Evolutionary conservation across 345 rosid genomes (phyloP).

Genomic region (Eucalyptus grandis): DNA sequence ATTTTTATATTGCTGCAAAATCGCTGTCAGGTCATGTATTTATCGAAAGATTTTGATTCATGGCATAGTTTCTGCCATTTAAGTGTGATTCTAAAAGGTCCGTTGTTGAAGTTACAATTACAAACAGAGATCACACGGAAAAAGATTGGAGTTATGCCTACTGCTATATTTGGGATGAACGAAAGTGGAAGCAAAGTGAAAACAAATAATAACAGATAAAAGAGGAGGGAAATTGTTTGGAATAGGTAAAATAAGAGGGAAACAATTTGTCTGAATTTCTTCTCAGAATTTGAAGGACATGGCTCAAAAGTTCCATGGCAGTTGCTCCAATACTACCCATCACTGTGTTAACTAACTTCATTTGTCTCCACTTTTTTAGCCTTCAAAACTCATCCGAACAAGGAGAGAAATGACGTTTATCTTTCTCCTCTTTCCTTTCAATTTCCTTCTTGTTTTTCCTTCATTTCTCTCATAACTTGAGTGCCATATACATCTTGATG

Average conservation of each 20-base stretch:
- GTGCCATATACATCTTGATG: not conserved
- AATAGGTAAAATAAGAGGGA: not conserved
- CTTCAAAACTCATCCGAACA: not conserved
- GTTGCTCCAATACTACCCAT: not conserved
- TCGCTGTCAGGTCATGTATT: not conserved
- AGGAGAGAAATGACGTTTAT: not conserved
- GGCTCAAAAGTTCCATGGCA: not conserved
- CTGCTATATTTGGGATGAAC: not conserved
- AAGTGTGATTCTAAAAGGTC: not conserved
- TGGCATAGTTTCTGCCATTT: not conserved
- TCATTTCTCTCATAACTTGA: not conserved
- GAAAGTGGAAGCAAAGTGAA: not conserved
- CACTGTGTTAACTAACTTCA: not conserved
- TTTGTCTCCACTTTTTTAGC: not conserved
- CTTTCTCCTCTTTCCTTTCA: not conserved
- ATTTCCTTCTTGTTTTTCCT: not conserved
- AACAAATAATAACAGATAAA: not conserved
- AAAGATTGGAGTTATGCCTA: not conserved
- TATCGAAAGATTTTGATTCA: not conserved
- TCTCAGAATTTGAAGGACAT: not conserved
- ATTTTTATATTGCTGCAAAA: not conserved
- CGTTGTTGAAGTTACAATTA: not conserved
- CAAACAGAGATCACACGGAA: not conserved
- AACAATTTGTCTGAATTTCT: not conserved
- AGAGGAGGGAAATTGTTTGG: not conserved